Percentiles rank a stretch among this genome's conserved stretches.
phyloP scores from a whole-genome alignment of 148 eudicot genomes.

The Rheum nobile region DNA sequence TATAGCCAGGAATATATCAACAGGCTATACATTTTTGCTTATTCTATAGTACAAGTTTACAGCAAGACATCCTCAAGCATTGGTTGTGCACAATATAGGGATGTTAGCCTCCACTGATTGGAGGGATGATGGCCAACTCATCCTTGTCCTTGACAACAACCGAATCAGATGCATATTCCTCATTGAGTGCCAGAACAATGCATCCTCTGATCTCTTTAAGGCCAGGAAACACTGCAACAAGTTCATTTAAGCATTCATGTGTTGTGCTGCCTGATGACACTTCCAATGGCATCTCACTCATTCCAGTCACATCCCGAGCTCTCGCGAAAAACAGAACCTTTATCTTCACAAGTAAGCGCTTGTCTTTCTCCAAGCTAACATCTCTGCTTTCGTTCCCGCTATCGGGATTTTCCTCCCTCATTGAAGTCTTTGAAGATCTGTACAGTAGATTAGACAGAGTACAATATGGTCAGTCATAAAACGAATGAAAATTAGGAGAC shows the following conservation, averaged over 20 bases:
- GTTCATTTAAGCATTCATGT: conserved; percentile 59
- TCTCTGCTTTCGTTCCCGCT: conserved; percentile 14
- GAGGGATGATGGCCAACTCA: conserved; percentile 93
- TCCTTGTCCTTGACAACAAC: conserved; percentile 52
- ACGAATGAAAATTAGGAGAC: neutral
- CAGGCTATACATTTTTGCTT: neutral
- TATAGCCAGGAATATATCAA: neutral
- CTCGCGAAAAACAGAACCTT: conserved; percentile 90
- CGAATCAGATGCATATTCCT: conserved; percentile 68
- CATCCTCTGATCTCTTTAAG: conserved; percentile 70
- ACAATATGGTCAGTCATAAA: neutral
- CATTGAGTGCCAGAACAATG: conserved; percentile 78
- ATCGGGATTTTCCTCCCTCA: conserved; percentile 1
- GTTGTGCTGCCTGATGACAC: conserved; percentile 65
- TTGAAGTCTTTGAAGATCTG: neutral
- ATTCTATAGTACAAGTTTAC: neutral
- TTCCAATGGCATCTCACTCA: conserved; percentile 46
- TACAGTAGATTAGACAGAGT: neutral
- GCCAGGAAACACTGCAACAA: conserved; percentile 44
- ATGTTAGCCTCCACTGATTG: conserved; percentile 78
- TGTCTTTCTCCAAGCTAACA: conserved; percentile 9
- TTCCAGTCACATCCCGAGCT: conserved; percentile 84
- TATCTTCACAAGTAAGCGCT: conserved; percentile 23
- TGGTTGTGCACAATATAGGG: neutral
- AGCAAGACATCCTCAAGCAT: neutral